Conservation (phyloP, 305 asterid species). For the Fraxinus paxiana region DNA sequence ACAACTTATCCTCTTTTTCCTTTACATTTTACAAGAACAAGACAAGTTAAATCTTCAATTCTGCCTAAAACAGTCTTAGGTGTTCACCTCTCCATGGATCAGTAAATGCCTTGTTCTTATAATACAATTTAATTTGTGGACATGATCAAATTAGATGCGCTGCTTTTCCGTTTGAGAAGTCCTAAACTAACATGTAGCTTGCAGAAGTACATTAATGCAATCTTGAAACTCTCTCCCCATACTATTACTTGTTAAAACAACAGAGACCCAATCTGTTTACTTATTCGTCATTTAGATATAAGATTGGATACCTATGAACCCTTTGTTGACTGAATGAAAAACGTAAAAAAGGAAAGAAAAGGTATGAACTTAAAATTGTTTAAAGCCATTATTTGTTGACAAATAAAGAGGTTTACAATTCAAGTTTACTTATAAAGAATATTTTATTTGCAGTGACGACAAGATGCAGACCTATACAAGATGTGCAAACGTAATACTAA, state of each 20-base stretch:
- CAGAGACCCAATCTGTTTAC: not conserved
- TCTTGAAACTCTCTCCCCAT: not conserved
- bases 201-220: not conserved
- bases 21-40: not conserved
- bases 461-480: not conserved
- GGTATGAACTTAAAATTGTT: not conserved
- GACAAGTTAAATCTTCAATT: conserved; percentile 1
- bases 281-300: not conserved
- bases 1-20: not conserved
- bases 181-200: not conserved
- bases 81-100: conserved; percentile 13
- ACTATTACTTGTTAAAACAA: not conserved
- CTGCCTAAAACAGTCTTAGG: not conserved
- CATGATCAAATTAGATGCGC: not conserved
- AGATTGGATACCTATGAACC: not conserved
- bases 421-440: not conserved
- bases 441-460: not conserved
- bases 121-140: not conserved
- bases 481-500: not conserved
- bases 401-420: not conserved
- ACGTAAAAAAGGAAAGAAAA: not conserved
- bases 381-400: not conserved
- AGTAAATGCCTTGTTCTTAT: not conserved
- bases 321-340: not conserved
- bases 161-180: not conserved